Conservation (phyloP, 345 rosid species). For the Combretum micranthum region DNA sequence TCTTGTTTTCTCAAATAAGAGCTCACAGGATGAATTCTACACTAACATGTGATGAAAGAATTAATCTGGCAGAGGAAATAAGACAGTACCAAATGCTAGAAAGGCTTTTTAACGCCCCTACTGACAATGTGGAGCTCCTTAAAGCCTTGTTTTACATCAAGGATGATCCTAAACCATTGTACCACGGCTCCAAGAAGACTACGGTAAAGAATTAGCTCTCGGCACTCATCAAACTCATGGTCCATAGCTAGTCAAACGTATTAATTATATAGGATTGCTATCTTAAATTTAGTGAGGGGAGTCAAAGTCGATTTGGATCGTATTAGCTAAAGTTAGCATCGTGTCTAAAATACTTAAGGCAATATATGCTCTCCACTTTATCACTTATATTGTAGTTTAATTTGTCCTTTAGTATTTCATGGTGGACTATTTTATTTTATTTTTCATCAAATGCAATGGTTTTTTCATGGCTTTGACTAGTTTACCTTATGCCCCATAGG, state of each 20-base stretch:
- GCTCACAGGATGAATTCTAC: not conserved
- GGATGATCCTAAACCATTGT: constrained; percentile 40
- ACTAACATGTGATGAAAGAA: not conserved
- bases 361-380: no score
- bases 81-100: constrained; percentile 27
- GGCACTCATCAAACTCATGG: not conserved
- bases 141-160: constrained; percentile 34
- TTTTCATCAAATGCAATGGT: not conserved
- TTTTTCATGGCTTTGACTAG: no score
- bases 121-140: constrained; percentile 42
- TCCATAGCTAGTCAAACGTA: no score
- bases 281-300: no score
- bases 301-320: no score
- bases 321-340: not conserved
- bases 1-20: no score
- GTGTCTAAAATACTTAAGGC: no score
- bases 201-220: constrained; percentile 21
- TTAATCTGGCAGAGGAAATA: constrained; percentile 34
- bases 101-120: constrained; percentile 18
- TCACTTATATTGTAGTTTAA: no score
- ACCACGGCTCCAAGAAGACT: constrained; percentile 28
- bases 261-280: no score
- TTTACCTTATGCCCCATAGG: not conserved
- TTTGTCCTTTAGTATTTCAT: no score
- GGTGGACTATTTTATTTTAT: not conserved